Evolutionary conservation across 139 green algal genomes (phyloP).

Genomic region (Trebouxia sp.): DNA sequence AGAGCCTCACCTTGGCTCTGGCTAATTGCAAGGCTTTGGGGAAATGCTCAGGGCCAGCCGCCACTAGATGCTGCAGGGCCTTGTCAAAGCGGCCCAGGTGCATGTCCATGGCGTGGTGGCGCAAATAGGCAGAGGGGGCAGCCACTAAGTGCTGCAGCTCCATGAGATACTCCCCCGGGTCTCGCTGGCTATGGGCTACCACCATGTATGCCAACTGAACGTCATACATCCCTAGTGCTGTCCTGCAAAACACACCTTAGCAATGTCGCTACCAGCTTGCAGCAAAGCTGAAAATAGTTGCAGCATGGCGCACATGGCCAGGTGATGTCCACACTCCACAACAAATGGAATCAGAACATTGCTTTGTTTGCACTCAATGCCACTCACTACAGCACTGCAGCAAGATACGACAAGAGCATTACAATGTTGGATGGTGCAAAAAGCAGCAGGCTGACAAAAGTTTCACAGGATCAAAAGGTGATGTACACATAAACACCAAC

Average conservation of each 20-base stretch:
- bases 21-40: conserved; percentile 68
- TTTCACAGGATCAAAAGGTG: no score
- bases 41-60: conserved; percentile 61
- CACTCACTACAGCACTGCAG: neutral
- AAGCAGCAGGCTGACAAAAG: neutral
- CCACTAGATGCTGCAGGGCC: conserved; percentile 71
- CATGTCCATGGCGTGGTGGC: conserved; percentile 71
- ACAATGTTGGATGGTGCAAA: no score
- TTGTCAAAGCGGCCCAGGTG: conserved; percentile 64
- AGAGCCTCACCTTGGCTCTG: conserved; percentile 23
- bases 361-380: neutral
- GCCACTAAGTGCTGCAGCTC: conserved; percentile 74
- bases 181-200: conserved; percentile 73
- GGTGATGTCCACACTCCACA: no score
- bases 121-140: conserved; percentile 39
- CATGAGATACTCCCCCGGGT: conserved; percentile 89
- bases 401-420: no score
- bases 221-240: conserved; percentile 90
- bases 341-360: no score
- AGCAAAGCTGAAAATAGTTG: no score
- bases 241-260: conserved; percentile 29
- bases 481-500: no score
- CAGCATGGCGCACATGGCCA: no score
- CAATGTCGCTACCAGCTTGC: no score
- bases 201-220: conserved; percentile 93